Evolutionary conservation across 73 alveolate species (phyloP), one percentile per base, ranked within the genome.

Genomic region (Paraurostyla sp.): DNA sequence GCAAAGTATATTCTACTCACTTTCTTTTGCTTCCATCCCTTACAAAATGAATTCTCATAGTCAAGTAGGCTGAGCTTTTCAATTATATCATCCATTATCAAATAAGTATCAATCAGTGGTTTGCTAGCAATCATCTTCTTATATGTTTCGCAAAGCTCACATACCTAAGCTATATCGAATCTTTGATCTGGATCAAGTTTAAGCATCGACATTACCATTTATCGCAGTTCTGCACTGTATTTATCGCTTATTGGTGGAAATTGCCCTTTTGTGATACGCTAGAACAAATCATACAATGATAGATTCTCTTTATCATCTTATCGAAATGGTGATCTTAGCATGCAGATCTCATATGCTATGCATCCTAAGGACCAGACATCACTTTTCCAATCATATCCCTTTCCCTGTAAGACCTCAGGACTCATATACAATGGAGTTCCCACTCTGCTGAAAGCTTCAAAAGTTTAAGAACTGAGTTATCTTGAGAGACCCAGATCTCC

Each of bases 361-460:
- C 99, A 97, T 33, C 99, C 99, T 25, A 97, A 83, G 83, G 96
- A 82, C 99, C 99, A 97, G 68, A 95, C 96, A 94, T 97, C 99
- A 48, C 98, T 88, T 89, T 97, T 97, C 95, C 93, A 95, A 88
- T 97, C 99, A 92, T 97, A 97, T 32, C 99, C 99, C 23, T 90
- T 94, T 0, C 99, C 98, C 52, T 93, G 90, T 29, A 96, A 93
- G 56, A 96, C 99, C 91, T 96, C 99, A 36, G 99, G 99, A 57
- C 97, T 92, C 99, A 96, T 97, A 84, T 97, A 97, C 22, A 97
- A 91, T 20, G 99, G 99, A 0, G 99, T 97, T 32, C 99, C 99
- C 1, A 97, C 99, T 83, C 97, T 89, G 22, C 99, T 97, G 83
- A 90, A 96, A 30, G 99, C 98, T 81, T 97, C 99, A 22, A 97